Conservation (phyloP, 2,329 filamentous ascomycete species). For the Hypomyces rosellus region DNA sequence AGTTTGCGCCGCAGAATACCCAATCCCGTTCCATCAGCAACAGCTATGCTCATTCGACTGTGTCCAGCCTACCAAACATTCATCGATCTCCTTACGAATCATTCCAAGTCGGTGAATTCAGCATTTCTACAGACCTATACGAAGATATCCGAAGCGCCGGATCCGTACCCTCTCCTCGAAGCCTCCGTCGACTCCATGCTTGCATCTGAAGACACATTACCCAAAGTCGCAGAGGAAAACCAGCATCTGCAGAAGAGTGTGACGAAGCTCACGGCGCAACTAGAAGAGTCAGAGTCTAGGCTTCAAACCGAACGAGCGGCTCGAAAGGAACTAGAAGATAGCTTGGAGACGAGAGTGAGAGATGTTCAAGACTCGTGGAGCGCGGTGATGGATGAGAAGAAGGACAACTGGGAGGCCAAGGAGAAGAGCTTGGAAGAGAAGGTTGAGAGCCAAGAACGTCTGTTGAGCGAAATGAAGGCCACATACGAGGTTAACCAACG, state of each 20-base stretch:
- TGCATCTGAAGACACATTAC: slow-evolving; percentile 84
- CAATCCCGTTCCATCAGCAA: slow-evolving; percentile 10
- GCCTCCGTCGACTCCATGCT: slow-evolving; percentile 93
- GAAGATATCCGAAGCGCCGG: slow-evolving; percentile 87
- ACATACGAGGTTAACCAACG: slow-evolving; percentile 95
- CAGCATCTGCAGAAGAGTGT: slow-evolving; percentile 77
- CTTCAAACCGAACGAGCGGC: slow-evolving; percentile 71
- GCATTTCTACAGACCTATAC: slow-evolving; percentile 92
- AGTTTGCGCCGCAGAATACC: not conserved
- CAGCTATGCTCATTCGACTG: not conserved
- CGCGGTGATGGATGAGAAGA: slow-evolving; percentile 85
- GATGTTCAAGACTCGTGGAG: slow-evolving; percentile 88
- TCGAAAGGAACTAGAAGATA: slow-evolving; percentile 69
- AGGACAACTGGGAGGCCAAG: slow-evolving; percentile 92
- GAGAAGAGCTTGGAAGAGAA: slow-evolving; percentile 90
- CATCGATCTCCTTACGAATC: slow-evolving; percentile 92
- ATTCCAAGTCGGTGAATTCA: slow-evolving; percentile 89
- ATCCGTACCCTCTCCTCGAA: slow-evolving; percentile 93
- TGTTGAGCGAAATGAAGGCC: slow-evolving; percentile 91
- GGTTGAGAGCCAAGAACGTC: slow-evolving; percentile 83
- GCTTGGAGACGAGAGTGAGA: slow-evolving; percentile 72
- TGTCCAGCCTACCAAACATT: slow-evolving; percentile 87
- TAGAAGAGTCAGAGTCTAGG: slow-evolving; percentile 75
- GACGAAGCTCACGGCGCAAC: slow-evolving; percentile 65
- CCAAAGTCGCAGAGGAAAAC: slow-evolving; percentile 84